Conservation (phyloP, 257 asterid genomes). For the Jacaranda mimosifolia region DNA sequence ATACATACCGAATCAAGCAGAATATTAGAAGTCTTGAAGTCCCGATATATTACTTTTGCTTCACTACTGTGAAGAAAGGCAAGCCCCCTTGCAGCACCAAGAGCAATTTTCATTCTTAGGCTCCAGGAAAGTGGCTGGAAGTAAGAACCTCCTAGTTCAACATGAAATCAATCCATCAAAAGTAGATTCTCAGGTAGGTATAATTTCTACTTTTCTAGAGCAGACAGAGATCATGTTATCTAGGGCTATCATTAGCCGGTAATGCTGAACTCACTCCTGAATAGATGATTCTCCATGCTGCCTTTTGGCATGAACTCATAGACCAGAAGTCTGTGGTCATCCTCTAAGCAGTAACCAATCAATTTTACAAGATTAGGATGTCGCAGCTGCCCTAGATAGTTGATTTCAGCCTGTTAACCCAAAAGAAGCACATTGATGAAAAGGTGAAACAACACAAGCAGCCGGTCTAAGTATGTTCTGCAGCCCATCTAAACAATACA, state of each 20-base stretch:
- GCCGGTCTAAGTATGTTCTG: background rate
- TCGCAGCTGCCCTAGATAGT: slow-evolving; percentile 67
- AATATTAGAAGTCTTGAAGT: slow-evolving; percentile 84
- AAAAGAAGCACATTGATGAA: slow-evolving; percentile 19
- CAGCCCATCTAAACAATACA: background rate
- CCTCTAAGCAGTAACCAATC: slow-evolving; percentile 79
- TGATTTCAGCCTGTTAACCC: slow-evolving; percentile 68
- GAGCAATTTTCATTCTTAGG: slow-evolving; percentile 75
- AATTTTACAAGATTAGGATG: slow-evolving; percentile 80
- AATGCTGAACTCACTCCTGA: slow-evolving; percentile 61
- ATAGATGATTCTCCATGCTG: slow-evolving; percentile 78
- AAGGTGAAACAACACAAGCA: background rate
- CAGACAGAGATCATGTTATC: no score
- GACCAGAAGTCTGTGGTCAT: slow-evolving; percentile 69
- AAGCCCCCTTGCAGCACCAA: slow-evolving; percentile 81
- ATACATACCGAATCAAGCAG: slow-evolving; percentile 72
- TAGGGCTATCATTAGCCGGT: background rate
- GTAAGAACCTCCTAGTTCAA: slow-evolving; percentile 68
- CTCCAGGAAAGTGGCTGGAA: slow-evolving; percentile 82
- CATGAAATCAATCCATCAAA: slow-evolving; percentile 6
- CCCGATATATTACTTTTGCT: slow-evolving; percentile 74
- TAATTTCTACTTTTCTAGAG: background rate
- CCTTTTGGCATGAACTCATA: slow-evolving; percentile 85
- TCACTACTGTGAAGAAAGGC: slow-evolving; percentile 78
- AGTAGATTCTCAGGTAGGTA: background rate